Conservation (phyloP, 2,329 filamentous ascomycete genomes). For the Fusarium pseudograminearum region DNA sequence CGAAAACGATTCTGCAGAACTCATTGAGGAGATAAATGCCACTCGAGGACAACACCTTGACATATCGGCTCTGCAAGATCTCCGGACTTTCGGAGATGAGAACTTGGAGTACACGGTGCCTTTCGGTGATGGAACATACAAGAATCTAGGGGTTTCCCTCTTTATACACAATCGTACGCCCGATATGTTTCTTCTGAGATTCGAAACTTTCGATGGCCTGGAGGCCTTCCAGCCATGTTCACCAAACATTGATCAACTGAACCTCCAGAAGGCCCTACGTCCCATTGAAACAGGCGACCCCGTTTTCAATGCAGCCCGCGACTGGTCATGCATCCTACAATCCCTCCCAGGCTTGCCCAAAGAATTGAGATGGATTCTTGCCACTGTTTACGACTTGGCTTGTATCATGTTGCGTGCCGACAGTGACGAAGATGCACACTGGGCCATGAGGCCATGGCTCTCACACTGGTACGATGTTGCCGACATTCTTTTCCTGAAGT, state of each 20-base stretch:
- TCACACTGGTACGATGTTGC: conserved; percentile 47
- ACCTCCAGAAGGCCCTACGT: conserved; percentile 42
- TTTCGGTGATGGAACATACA: conserved; percentile 44
- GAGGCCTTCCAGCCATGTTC: conserved; percentile 51
- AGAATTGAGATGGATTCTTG: conserved; percentile 51
- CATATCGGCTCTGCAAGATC: neutral
- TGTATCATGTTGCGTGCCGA: conserved; percentile 44
- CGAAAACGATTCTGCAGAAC: neutral
- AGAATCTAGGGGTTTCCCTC: conserved; percentile 28
- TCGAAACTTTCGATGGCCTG: conserved; percentile 45
- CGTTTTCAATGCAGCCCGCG: conserved; percentile 47
- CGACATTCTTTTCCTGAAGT: conserved; percentile 40
- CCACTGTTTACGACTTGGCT: conserved; percentile 50
- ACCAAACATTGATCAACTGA: conserved; percentile 28
- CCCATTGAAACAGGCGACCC: conserved; percentile 43
- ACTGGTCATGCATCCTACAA: conserved; percentile 51
- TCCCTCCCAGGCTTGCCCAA: conserved; percentile 40
- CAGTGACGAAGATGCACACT: conserved; percentile 32
- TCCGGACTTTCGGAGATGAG: neutral
- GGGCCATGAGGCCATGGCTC: conserved; percentile 49
- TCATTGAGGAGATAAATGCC: neutral
- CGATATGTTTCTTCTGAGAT: conserved; percentile 45
- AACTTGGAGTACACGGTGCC: conserved; percentile 37
- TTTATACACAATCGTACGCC: conserved; percentile 41
- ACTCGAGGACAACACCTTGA: neutral